Conservation (phyloP, 176 grass and related monocot species). For the Oryza rufipogon region DNA sequence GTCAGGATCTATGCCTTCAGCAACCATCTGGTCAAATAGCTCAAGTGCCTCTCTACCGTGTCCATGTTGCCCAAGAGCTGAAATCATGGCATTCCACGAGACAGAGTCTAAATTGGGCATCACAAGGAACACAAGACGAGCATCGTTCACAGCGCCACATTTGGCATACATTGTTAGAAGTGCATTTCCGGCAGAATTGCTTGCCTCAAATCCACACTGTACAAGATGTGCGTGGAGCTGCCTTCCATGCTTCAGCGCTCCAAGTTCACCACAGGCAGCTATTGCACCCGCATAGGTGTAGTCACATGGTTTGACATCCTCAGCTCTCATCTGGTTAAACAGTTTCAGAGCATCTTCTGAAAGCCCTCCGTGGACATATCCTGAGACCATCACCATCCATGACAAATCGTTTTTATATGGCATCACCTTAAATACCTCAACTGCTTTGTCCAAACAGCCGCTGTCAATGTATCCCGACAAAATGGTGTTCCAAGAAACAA, state of each 20-base stretch:
- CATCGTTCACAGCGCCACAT: conserved; percentile 73
- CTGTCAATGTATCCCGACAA: conserved; percentile 72
- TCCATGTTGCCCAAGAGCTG: conserved; percentile 85
- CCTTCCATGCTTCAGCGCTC: conserved; percentile 60
- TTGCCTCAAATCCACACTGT: conserved; percentile 64
- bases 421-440: conserved; percentile 71
- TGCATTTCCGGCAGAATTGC: conserved; percentile 87
- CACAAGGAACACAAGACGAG: conserved; percentile 59
- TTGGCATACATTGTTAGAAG: conserved; percentile 91
- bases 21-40: conserved; percentile 72
- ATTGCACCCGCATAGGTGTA: conserved; percentile 77
- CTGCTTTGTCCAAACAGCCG: conserved; percentile 52
- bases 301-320: conserved; percentile 63
- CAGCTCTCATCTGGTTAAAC: conserved; percentile 64
- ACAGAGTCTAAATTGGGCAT: conserved; percentile 76
- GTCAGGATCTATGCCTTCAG: conserved; percentile 59
- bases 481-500: conserved; percentile 90
- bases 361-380: conserved; percentile 71
- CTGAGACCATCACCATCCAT: conserved; percentile 93
- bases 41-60: conserved; percentile 72
- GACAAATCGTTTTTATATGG: conserved; percentile 78
- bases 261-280: conserved; percentile 78
- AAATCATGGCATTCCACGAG: conserved; percentile 94
- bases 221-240: conserved; percentile 81
- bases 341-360: conserved; percentile 70